These are phyloP conservation scores for Tausonia pullulans DNA, from an alignment of 1,284 basidiomycete species.

Conservation along the genomic window DNA sequence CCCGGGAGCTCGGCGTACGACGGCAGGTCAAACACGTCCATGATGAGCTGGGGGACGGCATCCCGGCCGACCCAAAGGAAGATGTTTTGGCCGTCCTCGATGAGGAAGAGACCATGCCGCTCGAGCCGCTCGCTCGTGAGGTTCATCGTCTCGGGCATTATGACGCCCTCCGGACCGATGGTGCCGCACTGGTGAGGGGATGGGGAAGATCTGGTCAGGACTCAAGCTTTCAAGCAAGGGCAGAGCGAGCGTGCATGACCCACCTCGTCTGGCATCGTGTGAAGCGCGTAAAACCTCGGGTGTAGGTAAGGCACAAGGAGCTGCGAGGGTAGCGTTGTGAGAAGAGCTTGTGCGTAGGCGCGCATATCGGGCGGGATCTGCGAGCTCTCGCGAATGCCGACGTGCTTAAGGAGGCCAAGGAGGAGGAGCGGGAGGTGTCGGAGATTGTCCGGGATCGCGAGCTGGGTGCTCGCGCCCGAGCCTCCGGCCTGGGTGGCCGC, in stretches of 20 bases:
- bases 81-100: constrained; percentile 95
- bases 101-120: constrained; percentile 88
- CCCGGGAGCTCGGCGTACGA: constrained; percentile 78
- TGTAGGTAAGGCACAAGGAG: constrained; percentile 86
- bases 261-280: constrained; percentile 90
- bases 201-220: neutral
- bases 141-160: constrained; percentile 77
- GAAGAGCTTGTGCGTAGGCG: constrained; percentile 84
- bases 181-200: constrained; percentile 51
- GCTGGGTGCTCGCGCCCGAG: constrained; percentile 83
- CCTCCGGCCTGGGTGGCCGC: constrained; percentile 90
- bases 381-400: constrained; percentile 85
- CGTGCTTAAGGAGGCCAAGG: constrained; percentile 86
- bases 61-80: constrained; percentile 97
- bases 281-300: constrained; percentile 88
- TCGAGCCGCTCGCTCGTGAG: constrained; percentile 88
- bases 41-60: constrained; percentile 83
- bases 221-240: constrained; percentile 5
- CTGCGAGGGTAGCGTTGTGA: constrained; percentile 86
- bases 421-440: constrained; percentile 84
- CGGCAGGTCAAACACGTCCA: constrained; percentile 88
- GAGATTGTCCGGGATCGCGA: constrained; percentile 84
- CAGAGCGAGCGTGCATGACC: constrained; percentile 20
- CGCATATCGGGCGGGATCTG: constrained; percentile 94
- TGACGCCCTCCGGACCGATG: constrained; percentile 62